Evolutionary conservation across 495 filamentous ascomycete species (phyloP).

Genomic region (Aspergillus heteromorphus): DNA sequence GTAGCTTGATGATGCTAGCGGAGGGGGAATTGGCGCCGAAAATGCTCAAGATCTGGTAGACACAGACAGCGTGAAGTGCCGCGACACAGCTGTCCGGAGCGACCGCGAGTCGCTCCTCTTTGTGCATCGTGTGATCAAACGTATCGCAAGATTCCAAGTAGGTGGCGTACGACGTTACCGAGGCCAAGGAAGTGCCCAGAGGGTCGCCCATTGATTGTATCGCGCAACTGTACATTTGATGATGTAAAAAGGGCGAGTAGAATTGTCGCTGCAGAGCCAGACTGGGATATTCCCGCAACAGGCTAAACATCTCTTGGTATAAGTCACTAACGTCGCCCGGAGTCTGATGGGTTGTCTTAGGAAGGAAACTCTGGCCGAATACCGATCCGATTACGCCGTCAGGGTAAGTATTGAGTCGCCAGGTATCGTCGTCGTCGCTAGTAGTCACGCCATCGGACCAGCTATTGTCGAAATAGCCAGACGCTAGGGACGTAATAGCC

Average conservation of each 20-base stretch:
- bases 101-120: conserved; percentile 7
- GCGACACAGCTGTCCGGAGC: conserved; percentile 13
- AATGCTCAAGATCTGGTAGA: conserved; percentile 14
- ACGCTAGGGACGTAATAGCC: not conserved
- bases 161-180: conserved; percentile 7
- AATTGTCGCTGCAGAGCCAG: conserved; percentile 13
- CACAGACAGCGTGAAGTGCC: conserved; percentile 14
- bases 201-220: conserved; percentile 12
- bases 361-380: conserved; percentile 8
- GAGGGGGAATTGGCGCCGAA: conserved; percentile 10
- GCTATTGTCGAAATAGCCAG: not conserved
- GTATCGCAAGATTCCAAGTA: conserved; percentile 10
- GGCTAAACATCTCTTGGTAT: conserved; percentile 7
- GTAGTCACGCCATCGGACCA: not conserved
- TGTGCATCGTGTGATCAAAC: conserved; percentile 10
- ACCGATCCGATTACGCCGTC: not conserved
- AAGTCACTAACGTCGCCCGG: not conserved
- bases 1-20: not conserved
- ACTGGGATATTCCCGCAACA: conserved; percentile 11
- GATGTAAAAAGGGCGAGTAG: conserved; percentile 17
- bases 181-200: conserved; percentile 10
- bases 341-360: not conserved
- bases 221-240: conserved; percentile 10
- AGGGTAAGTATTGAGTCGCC: not conserved
- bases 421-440: not conserved